Evolutionary conservation across 768 basidiomycete genomes (phyloP).

Genomic region (Naematelia aurantialba): DNA sequence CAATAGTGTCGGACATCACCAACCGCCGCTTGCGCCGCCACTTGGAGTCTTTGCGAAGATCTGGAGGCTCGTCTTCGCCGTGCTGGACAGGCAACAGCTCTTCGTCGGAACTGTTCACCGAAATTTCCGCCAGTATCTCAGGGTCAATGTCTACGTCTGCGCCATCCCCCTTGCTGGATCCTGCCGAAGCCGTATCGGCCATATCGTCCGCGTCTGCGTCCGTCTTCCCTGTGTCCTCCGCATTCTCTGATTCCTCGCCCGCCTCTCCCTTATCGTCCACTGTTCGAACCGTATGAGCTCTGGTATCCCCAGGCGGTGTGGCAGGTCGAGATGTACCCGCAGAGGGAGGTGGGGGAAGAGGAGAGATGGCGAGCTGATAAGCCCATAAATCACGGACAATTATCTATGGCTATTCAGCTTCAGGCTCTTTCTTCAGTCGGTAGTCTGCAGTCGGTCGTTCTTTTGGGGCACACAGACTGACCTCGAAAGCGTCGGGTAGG

Average conservation of each 20-base stretch:
- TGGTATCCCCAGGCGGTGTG: not conserved
- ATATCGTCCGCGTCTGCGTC: conserved; percentile 14
- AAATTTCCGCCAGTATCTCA: conserved; percentile 23
- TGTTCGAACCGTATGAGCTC: not conserved
- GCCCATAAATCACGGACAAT: conserved; percentile 49
- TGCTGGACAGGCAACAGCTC: conserved; percentile 6
- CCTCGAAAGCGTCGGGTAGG: conserved; percentile 42
- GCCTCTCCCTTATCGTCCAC: conserved; percentile 17
- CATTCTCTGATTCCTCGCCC: conserved; percentile 19
- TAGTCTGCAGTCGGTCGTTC: too few species aligned
- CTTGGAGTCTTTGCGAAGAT: not conserved
- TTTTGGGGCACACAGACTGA: too few species aligned
- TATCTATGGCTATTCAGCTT: conserved; percentile 20
- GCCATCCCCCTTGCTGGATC: not conserved
- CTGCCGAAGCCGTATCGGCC: not conserved
- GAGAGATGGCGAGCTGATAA: conserved; percentile 38
- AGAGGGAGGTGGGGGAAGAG: conserved; percentile 24
- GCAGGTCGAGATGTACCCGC: not conserved
- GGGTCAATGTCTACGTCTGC: conserved; percentile 24
- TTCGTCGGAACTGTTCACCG: conserved; percentile 1
- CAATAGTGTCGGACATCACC: conserved; percentile 58
- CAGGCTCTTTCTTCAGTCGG: too few species aligned
- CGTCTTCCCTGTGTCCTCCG: conserved; percentile 2
- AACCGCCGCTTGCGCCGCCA: conserved; percentile 27
- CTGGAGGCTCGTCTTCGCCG: not conserved